A percentile compares a stretch with the other conserved stretches of the same genome.
Conservation (phyloP, 2,329 filamentous ascomycete genomes). For the Teratosphaeriaceae sp. region DNA sequence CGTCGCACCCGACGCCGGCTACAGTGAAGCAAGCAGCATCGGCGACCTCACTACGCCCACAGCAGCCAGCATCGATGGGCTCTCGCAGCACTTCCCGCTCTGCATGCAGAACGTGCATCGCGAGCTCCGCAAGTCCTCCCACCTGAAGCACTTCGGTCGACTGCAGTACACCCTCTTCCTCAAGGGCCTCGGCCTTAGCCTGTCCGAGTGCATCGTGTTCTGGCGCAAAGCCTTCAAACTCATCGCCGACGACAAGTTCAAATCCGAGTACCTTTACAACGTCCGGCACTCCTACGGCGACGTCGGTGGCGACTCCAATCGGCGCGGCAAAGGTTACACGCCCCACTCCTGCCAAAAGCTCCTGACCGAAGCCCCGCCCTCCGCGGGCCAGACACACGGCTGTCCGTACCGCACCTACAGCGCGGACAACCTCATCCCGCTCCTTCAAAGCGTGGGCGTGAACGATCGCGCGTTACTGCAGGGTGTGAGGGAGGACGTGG, state of each 20-base stretch:
- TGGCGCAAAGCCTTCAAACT: slow-evolving; percentile 84
- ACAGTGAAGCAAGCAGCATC: slow-evolving; percentile 53
- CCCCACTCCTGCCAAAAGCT: slow-evolving; percentile 96
- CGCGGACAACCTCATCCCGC: slow-evolving; percentile 70
- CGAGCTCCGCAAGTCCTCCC: slow-evolving; percentile 75
- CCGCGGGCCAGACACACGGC: slow-evolving; percentile 79
- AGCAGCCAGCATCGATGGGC: slow-evolving; percentile 69
- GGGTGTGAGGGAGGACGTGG: slow-evolving; percentile 81
- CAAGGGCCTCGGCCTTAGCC: slow-evolving; percentile 83
- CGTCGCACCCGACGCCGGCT: slow-evolving; percentile 79
- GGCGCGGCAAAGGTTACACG: slow-evolving; percentile 78
- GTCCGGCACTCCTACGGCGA: slow-evolving; percentile 92
- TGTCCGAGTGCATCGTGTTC: slow-evolving; percentile 90
- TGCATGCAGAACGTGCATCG: slow-evolving; percentile 93
- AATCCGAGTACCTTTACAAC: slow-evolving; percentile 97
- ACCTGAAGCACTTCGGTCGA: slow-evolving; percentile 88
- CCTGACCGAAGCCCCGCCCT: slow-evolving; percentile 78
- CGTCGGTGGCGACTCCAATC: slow-evolving; percentile 85
- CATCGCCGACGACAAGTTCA: slow-evolving; percentile 84
- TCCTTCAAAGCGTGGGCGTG: slow-evolving; percentile 75
- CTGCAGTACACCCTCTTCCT: slow-evolving; percentile 95
- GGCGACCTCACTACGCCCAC: slow-evolving; percentile 67
- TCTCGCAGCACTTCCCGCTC: slow-evolving; percentile 78
- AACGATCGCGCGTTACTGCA: slow-evolving; percentile 69
- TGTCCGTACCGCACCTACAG: slow-evolving; percentile 94